Evolutionary conservation across 257 asterid genomes (phyloP).

Genomic region (Eucommia ulmoides): DNA sequence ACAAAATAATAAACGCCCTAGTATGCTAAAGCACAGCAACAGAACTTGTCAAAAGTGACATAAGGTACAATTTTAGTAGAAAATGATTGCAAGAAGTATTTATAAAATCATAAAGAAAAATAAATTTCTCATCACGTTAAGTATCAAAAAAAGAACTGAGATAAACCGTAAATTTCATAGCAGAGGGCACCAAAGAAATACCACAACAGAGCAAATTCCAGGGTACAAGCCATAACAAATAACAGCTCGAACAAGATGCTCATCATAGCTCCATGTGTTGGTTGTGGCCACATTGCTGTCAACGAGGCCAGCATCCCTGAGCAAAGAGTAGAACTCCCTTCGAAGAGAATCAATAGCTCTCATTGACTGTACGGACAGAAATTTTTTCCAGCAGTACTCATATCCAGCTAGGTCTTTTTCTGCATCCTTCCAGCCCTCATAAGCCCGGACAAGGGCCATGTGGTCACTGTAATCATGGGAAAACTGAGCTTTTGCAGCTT

Average conservation of each 20-base stretch:
- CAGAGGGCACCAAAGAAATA: constrained; percentile 8
- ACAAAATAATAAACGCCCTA: no score
- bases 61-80: no score
- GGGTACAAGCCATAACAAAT: constrained; percentile 90
- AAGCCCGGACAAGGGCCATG: constrained; percentile 85
- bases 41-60: no score
- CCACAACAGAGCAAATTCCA: constrained; percentile 90
- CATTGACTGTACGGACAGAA: constrained; percentile 81
- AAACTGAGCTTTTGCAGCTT: constrained; percentile 95
- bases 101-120: no score
- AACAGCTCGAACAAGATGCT: constrained; percentile 68
- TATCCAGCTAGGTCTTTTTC: constrained; percentile 51
- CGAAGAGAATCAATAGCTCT: constrained; percentile 87
- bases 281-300: constrained; percentile 61
- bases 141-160: no score
- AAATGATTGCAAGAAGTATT: no score
- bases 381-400: constrained; percentile 94
- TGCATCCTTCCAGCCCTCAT: constrained; percentile 84
- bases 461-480: constrained; percentile 84
- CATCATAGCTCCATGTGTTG: constrained; percentile 81
- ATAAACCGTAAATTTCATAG: neutral
- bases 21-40: no score
- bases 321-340: constrained; percentile 66
- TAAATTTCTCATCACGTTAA: no score
- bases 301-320: constrained; percentile 76